phyloP scores from a whole-genome alignment of 2,329 filamentous ascomycete genomes.

The Fusarium metavorans region DNA sequence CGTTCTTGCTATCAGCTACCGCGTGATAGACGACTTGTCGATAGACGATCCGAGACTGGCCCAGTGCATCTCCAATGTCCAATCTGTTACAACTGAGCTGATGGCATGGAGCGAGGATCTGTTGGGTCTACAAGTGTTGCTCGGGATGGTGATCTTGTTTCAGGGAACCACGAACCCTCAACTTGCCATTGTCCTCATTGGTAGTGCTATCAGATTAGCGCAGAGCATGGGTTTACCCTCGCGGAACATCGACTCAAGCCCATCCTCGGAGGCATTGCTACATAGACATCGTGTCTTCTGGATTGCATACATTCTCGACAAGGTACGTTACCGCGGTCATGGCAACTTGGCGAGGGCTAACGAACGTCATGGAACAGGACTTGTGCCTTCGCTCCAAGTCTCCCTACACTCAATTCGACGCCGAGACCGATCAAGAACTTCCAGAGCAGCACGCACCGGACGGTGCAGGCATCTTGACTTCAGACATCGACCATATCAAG shows the following conservation, averaged over 20 bases:
- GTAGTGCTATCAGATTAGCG: conserved; percentile 47
- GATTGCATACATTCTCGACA: conserved; percentile 50
- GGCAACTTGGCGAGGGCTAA: no score
- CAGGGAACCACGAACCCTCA: conserved; percentile 46
- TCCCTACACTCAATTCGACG: conserved; percentile 50
- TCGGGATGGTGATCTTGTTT: conserved; percentile 49
- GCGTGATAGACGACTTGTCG: conserved; percentile 25
- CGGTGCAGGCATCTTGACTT: not conserved
- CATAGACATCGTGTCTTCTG: conserved; percentile 50
- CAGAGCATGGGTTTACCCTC: conserved; percentile 49
- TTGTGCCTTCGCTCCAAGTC: conserved; percentile 47
- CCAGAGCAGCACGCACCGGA: conserved; percentile 16
- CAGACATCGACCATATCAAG: not conserved
- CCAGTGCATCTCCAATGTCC: conserved; percentile 47
- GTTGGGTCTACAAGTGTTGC: conserved; percentile 48
- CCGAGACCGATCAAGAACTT: conserved; percentile 49
- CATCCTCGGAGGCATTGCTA: not conserved
- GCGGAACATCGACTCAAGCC: not conserved
- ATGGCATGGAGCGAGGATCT: conserved; percentile 47
- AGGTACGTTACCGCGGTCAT: not conserved
- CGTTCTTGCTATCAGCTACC: conserved; percentile 48
- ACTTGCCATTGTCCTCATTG: conserved; percentile 46
- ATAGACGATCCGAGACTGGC: conserved; percentile 21
- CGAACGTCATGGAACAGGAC: conserved; percentile 25
- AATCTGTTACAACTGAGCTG: conserved; percentile 47